phyloP scores from a whole-genome alignment of 1,139 yeast species.

The Zygosaccharomyces pseudobailii region DNA sequence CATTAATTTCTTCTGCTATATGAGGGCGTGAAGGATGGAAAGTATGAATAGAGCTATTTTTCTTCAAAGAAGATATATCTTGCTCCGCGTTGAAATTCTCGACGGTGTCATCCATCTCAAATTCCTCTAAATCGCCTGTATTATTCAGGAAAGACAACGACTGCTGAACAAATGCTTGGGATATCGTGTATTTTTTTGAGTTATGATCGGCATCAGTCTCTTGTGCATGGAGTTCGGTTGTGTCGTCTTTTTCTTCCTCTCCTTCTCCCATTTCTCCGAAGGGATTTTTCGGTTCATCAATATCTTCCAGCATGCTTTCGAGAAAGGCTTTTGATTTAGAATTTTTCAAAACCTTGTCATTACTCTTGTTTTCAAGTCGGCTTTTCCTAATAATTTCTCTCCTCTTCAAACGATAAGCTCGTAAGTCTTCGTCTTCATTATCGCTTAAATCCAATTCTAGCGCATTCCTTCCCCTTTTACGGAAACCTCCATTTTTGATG shows the following conservation, averaged over 20 bases:
- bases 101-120: slow-evolving; percentile 36
- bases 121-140: slow-evolving; percentile 35
- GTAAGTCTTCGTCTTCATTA: slow-evolving; percentile 57
- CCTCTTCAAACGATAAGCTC: slow-evolving; percentile 42
- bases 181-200: slow-evolving; percentile 32
- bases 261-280: slow-evolving; percentile 11
- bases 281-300: slow-evolving; percentile 25
- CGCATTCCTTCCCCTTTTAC: slow-evolving; percentile 55
- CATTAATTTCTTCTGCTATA: slow-evolving; percentile 31
- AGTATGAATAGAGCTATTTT: slow-evolving; percentile 39
- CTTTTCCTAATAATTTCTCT: slow-evolving; percentile 52
- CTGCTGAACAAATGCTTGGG: slow-evolving; percentile 57
- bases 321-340: slow-evolving; percentile 72
- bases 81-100: slow-evolving; percentile 32
- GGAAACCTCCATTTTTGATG: slow-evolving; percentile 73
- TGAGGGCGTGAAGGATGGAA: slow-evolving; percentile 16
- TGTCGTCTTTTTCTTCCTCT: slow-evolving; percentile 6
- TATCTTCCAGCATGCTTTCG: slow-evolving; percentile 58
- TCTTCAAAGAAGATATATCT: slow-evolving; percentile 47
- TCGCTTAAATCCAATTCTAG: slow-evolving; percentile 63
- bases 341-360: slow-evolving; percentile 45
- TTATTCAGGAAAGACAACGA: slow-evolving; percentile 58
- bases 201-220: slow-evolving; percentile 15
- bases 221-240: slow-evolving; percentile 7
- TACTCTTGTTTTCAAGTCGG: slow-evolving; percentile 47